Base-by-base conservation (phyloP, 306 rosid genomes). In the Urtica urens region DNA sequence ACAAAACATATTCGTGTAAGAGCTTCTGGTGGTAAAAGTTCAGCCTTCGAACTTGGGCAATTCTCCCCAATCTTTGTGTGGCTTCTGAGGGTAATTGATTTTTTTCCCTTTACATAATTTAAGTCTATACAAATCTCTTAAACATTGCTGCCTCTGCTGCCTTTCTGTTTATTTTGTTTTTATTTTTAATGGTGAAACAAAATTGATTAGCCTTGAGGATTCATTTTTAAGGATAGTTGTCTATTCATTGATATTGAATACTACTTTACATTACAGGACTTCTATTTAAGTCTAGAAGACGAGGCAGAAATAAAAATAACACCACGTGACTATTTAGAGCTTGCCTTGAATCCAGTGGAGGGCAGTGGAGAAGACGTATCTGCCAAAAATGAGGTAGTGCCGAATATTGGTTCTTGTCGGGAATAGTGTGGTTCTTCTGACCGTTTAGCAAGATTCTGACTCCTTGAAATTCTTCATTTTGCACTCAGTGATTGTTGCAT, bases 31-130 rank as follows among this genome's bases (percentile, higher is more conserved):
- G 93, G 83, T 66, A 79, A 73, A 63, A 74, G 42, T 60, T 63
- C 95, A 40, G 81, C 78, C 18, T 75, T 88, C 35, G 93, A 88
- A 53, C 61, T 88, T 53, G 97, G 95, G 54, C 95, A 81, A 60
- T 84, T 88, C 63, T 78, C 97, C 60, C 97, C 97, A 46, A 77
- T 81, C 47, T 84, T 88, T 68, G 82, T 88, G 54, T 88, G 95
- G 93, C 97, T 88, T 53, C 73, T 88, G 26, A 74, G 97, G 90
- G 97, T 88, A 77, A 16, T 28, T 26, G 5, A 13, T 43, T 18
- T 31, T n/a, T n/a, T n/a, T n/a, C n/a, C n/a, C n/a, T n/a, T n/a
- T n/a, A n/a, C n/a, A n/a, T n/a, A n/a, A n/a, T n/a, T n/a, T n/a
- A n/a, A n/a, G n/a, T n/a, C n/a, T n/a, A n/a, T n/a, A n/a, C n/a